Evolutionary conservation across 306 rosid species (phyloP), one percentile per base, ranked within the genome.

Genomic region (Hippophae gyantsensis): DNA sequence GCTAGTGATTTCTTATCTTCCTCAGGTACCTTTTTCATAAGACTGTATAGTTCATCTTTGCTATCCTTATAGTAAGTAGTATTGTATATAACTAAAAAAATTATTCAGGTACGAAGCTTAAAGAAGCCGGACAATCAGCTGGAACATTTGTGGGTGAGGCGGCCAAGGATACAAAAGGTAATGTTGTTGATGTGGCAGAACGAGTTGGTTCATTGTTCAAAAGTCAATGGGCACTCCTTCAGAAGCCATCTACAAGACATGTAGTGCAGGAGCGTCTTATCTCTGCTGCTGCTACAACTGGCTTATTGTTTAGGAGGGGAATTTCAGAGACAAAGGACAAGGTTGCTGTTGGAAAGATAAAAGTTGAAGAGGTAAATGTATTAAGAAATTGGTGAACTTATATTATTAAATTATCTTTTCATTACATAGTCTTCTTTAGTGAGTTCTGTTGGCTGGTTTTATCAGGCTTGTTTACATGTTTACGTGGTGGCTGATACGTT

Each of bases 91-190:
- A 56, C 45, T 60, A 6, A 6, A 14, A 60, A 70, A 48, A 72
- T 58, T 44, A 48, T 78, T 73, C 61, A 92, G 96, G 95, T 67
- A 88, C 75, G 56, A 92, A 92, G 79, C 75, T 92, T 67, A 88
- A 83, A 74, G 87, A 85, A 73, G 99, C 98, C 10, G 84, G 83
- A 68, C 87, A 90, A 50, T 79, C 95, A 6, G 97, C 97, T 0
- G 96, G 99, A 61, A 75, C 85, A 13, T 92, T 88, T 66, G 99
- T 92, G 51, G 99, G 82, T 6, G 96, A 80, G 64, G 95, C 80
- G 45, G 85, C 99, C 0, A 92, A 85, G 69, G 99, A 92, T 75
- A 89, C 99, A 10, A 92, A 80, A 73, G 88, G 81, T 40, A 88
- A 83, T 66, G 96, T 82, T 10, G 11, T 81, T 4, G 96, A 85